Base-by-base conservation (phyloP, 2,329 filamentous ascomycete species). In the Pyricularia grisea region DNA sequence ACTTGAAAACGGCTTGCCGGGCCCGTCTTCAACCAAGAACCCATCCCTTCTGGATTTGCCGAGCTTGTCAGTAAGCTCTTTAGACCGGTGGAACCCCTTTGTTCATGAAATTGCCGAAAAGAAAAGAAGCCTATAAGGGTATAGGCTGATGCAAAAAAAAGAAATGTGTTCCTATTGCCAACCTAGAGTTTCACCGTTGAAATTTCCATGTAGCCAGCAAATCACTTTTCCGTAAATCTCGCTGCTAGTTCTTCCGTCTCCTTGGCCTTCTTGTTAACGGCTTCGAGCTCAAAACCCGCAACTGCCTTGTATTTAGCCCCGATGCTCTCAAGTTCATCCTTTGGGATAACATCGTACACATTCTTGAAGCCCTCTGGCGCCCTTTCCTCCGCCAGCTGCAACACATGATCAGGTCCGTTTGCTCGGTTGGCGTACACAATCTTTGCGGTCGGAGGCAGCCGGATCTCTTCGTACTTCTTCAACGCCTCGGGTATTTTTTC, bases 161-260 rank as follows among this genome's bases (percentile, higher is more conserved):
- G 27, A 27, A 27, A 27, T 2, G 27, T 27, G n/a, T 17, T 23
- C 27, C n/a, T 61, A 61, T 27, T 61, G 4, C 25, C n/a, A 28
- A 25, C n/a, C 12, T 10, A 28, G 12, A 11, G 4, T 61, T 61
- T 27, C 58, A 14, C 58, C 23, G 17, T 61, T 14, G 28, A 12
- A 61, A 1, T 17, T 20, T 4, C 20, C 33, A 10, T 66, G 65
- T 42, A 36, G 65, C 20, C 61, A 20, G 27, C 6, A 63, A 30
- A 63, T 63, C 25, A 63, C 11, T 28, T 17, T 69, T 17, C 10
- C 23, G 30, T n/a, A 31, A 65, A n/a, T 25, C 6, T 65, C 12
- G 30, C 23, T 9, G 33, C 17, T 66, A 67, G 64, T 27, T 69
- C 69, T 66, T 31, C 71, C 55, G 36, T 67, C n/a, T 67, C 66